Conservation (phyloP, 2,329 filamentous ascomycete species). For the Penicillium sclerotigenum region DNA sequence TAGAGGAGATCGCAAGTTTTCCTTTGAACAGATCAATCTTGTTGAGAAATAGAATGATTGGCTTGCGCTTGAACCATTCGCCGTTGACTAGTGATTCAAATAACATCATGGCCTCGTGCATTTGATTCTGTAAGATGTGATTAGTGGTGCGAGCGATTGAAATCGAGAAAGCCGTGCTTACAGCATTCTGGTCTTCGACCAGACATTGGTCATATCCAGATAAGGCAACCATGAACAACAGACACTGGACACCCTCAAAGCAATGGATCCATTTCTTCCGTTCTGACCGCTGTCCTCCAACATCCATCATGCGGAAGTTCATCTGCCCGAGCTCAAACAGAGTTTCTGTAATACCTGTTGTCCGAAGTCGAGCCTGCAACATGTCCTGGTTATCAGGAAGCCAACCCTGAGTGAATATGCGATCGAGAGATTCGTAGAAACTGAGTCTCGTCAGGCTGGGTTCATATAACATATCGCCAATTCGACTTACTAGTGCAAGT, state of each 20-base stretch:
- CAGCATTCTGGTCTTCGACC: slow-evolving; percentile 93
- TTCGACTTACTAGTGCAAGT: slow-evolving; percentile 75
- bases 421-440: slow-evolving; percentile 77
- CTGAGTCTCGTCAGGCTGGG: slow-evolving; percentile 46
- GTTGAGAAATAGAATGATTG: slow-evolving; percentile 80
- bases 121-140: slow-evolving; percentile 66
- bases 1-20: slow-evolving; percentile 68
- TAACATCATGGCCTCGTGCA: slow-evolving; percentile 83
- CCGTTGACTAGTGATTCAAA: slow-evolving; percentile 84
- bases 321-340: slow-evolving; percentile 87
- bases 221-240: slow-evolving; percentile 91
- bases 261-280: slow-evolving; percentile 98
- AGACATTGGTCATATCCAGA: slow-evolving; percentile 96
- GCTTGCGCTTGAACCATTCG: slow-evolving; percentile 79
- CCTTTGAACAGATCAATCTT: slow-evolving; percentile 83
- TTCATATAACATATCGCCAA: neutral
- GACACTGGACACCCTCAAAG: slow-evolving; percentile 88
- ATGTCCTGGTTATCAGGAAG: slow-evolving; percentile 93
- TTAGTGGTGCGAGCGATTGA: neutral
- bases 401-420: slow-evolving; percentile 73
- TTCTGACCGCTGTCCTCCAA: slow-evolving; percentile 86
- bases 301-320: slow-evolving; percentile 96
- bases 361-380: slow-evolving; percentile 81
- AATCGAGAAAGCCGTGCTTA: slow-evolving; percentile 50
- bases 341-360: slow-evolving; percentile 93